Percentiles rank a stretch among this genome's conserved stretches.
These are phyloP conservation scores for Lactarius pseudohatsudake DNA, from an alignment of 768 basidiomycete genomes.

Conservation along the genomic window DNA sequence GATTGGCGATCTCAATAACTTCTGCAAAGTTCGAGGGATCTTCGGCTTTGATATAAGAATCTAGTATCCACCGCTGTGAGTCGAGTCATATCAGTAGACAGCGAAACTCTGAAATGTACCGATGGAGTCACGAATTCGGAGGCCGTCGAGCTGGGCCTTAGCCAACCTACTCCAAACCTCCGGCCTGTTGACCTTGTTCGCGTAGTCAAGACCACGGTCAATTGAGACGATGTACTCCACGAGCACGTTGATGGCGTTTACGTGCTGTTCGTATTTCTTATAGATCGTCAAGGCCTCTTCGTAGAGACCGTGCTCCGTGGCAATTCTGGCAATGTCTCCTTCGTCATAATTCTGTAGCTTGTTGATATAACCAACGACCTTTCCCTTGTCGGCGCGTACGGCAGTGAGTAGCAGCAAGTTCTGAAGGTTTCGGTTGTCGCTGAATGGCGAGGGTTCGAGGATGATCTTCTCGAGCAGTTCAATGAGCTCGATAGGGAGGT, in stretches of 20 bases:
- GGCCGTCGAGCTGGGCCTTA: constrained; percentile 98
- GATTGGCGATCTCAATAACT: constrained; percentile 93
- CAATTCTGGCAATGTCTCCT: constrained; percentile 93
- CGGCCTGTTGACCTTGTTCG: constrained; percentile 93
- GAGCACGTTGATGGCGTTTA: constrained; percentile 93
- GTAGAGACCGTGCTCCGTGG: constrained; percentile 91
- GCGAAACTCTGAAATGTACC: constrained; percentile 45
- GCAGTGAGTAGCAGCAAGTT: constrained; percentile 94
- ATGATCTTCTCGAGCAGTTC: constrained; percentile 99
- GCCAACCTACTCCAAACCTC: constrained; percentile 97
- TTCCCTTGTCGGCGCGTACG: constrained; percentile 96
- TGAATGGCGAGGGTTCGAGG: constrained; percentile 95
- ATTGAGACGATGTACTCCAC: constrained; percentile 98
- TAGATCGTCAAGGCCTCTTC: constrained; percentile 98
- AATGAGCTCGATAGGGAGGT: constrained; percentile 95
- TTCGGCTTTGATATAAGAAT: constrained; percentile 97
- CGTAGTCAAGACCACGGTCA: constrained; percentile 94
- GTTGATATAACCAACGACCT: constrained; percentile 97
- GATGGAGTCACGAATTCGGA: constrained; percentile 97
- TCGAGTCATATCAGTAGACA: constrained; percentile 12
- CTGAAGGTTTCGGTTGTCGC: constrained; percentile 95
- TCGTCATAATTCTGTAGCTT: constrained; percentile 95
- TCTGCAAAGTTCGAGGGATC: constrained; percentile 93
- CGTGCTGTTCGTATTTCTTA: constrained; percentile 96
- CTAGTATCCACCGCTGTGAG: constrained; percentile 39